Base-by-base conservation (phyloP, 2,329 filamentous ascomycete genomes). In the Blastomyces gilchristii region DNA sequence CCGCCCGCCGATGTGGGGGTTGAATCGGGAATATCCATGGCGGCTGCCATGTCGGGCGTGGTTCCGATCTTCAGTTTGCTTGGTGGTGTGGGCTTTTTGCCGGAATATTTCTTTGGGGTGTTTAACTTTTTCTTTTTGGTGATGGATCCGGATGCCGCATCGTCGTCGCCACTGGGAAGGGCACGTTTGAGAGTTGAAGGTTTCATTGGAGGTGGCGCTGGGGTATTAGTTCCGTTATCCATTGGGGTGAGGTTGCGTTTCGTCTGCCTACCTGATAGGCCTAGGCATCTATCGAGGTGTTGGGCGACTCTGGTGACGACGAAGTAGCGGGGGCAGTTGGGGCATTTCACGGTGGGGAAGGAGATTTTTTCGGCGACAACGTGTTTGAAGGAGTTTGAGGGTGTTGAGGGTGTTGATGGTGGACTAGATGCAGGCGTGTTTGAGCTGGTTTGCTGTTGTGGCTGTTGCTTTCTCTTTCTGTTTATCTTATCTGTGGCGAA, bases 201-300 rank as follows among this genome's bases (percentile, higher is more conserved):
- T 34, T 66, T 70, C 64, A 60, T 70, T 11, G 56, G 39, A 31
- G 41, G 39, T 16, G 58, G 41, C 8, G 49, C 31, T n/a, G 58
- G 58, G 3, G 59, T 54, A 64, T 70, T 65, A 64, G 78, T 63
- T 70, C 73, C 65, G 70, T 74, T 63, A 71, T 81, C 67, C 43
- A 59, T 28, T 71, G 77, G 62, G 65, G 79, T 68, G 71, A 80
- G 73, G 71, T 80, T 71, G 68, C 80, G 69, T 69, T 77, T 67
- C 69, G 78, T 79, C 66, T 80, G 78, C 14, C 83, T 75, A 1
- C 83, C 83, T 25, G 78, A 80, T 37, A 85, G 78, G 31, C 83
- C 83, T 67, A 86, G 76, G 66, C 83, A 86, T 65, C 84, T 82
- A 67, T 86, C 83, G 62, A 86, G 69, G 69, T 86, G 83, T 69